Evolutionary conservation across 306 rosid genomes (phyloP).

Genomic region (Cicer pinnatifidum): DNA sequence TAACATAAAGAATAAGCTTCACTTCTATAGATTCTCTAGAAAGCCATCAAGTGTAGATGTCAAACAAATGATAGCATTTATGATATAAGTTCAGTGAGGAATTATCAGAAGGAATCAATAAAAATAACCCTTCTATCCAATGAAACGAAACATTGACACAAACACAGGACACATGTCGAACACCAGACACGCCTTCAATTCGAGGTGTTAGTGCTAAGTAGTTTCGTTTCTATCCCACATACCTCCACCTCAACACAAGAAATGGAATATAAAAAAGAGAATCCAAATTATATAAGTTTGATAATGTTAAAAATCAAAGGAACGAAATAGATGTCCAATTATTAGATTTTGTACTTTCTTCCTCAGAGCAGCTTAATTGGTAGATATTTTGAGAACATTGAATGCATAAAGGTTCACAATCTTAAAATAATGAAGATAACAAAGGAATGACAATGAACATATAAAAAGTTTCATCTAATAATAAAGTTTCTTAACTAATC

Average conservation of each 20-base stretch:
- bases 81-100: not conserved
- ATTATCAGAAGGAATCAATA: not conserved
- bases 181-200: too few relatives aligned
- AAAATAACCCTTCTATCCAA: too few relatives aligned
- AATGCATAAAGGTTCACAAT: constrained; percentile 15
- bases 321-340: constrained; percentile 31
- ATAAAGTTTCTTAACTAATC: too few relatives aligned
- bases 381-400: constrained; percentile 32
- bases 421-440: constrained; percentile 17
- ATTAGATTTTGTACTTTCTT: constrained; percentile 2
- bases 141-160: too few relatives aligned
- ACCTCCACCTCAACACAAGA: too few relatives aligned
- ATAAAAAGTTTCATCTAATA: too few relatives aligned
- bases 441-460: not conserved
- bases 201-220: too few relatives aligned
- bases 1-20: constrained; percentile 80
- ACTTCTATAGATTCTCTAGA: constrained; percentile 80
- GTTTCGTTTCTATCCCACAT: too few relatives aligned
- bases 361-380: not conserved
- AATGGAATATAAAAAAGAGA: constrained; percentile 2
- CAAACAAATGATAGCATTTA: constrained; percentile 29
- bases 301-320: constrained; percentile 9
- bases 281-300: not conserved
- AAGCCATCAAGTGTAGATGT: constrained; percentile 40
- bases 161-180: too few relatives aligned